Percentiles rank a stretch among this genome's conserved stretches.
phyloP scores from a whole-genome alignment of 371 early-diverging fungal species.

The Capillidium rhysosporum region DNA sequence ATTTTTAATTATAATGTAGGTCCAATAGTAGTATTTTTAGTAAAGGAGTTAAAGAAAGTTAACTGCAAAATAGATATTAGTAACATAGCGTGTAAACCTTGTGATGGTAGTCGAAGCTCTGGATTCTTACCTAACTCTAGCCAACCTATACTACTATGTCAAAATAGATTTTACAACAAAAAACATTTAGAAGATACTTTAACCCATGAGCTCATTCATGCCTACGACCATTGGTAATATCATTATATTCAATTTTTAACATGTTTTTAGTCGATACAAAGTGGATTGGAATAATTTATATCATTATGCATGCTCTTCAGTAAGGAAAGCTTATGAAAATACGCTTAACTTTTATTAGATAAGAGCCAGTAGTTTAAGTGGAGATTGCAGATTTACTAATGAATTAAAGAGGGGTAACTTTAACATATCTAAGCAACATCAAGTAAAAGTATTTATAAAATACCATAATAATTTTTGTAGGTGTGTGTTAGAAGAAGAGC shows the following conservation, averaged over 20 bases:
- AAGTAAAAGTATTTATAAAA: constrained; percentile 16
- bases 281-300: constrained; percentile 64
- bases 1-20: constrained; percentile 18
- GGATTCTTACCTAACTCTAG: constrained; percentile 50
- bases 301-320: constrained; percentile 85
- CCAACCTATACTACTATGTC: constrained; percentile 48
- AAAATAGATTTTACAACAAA: constrained; percentile 50
- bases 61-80: constrained; percentile 36
- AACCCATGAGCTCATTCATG: constrained; percentile 92
- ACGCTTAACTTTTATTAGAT: constrained; percentile 24
- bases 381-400: constrained; percentile 76
- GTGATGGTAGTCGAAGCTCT: constrained; percentile 58
- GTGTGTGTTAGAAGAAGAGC: constrained; percentile 81
- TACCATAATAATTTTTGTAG: constrained; percentile 8
- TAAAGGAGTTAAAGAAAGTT: constrained; percentile 41
- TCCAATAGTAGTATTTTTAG: constrained; percentile 71
- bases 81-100: constrained; percentile 57
- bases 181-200: constrained; percentile 70
- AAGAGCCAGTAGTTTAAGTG: constrained; percentile 77
- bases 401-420: constrained; percentile 63
- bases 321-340: constrained; percentile 11
- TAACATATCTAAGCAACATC: constrained; percentile 74
- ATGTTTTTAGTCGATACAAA: constrained; percentile 28
- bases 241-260: not conserved
- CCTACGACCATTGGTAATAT: constrained; percentile 58